phyloP scores from a whole-genome alignment of 75 land plant species.

The Ceratopteris richardii region DNA sequence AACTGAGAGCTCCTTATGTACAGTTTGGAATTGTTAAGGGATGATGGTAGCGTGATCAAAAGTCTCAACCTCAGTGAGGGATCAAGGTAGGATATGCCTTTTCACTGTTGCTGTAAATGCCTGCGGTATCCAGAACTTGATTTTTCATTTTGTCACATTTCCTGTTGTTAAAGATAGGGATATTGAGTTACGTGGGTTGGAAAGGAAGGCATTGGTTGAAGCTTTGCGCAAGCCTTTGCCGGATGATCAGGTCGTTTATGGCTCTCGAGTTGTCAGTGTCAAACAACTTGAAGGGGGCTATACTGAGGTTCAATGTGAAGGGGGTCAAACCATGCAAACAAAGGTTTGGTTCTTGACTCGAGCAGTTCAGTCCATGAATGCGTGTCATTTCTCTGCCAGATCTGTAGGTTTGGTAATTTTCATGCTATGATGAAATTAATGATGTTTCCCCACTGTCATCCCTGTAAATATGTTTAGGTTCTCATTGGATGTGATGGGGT shows the following conservation, averaged over 20 bases:
- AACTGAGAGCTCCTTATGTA: too few relatives aligned
- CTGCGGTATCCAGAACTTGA: not conserved
- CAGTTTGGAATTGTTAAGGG: not conserved
- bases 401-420: not conserved
- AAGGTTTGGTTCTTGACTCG: slow-evolving; percentile 24
- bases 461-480: slow-evolving; percentile 14
- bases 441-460: not conserved
- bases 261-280: slow-evolving; percentile 19
- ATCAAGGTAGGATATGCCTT: not conserved
- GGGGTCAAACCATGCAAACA: slow-evolving; percentile 27
- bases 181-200: slow-evolving; percentile 32
- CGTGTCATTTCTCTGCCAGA: not conserved
- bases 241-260: slow-evolving; percentile 25
- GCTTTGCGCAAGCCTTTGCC: slow-evolving; percentile 48
- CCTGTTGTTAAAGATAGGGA: not conserved
- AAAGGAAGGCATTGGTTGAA: slow-evolving; percentile 38
- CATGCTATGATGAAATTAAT: not conserved
- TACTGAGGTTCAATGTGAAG: slow-evolving; percentile 26
- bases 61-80: not conserved
- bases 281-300: not conserved
- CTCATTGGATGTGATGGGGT: slow-evolving; percentile 93
- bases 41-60: not conserved
- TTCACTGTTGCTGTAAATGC: not conserved
- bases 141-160: not conserved
- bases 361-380: not conserved